Conservation (phyloP, 2,329 filamentous ascomycete genomes). For the Lasiodiplodia theobromae region DNA sequence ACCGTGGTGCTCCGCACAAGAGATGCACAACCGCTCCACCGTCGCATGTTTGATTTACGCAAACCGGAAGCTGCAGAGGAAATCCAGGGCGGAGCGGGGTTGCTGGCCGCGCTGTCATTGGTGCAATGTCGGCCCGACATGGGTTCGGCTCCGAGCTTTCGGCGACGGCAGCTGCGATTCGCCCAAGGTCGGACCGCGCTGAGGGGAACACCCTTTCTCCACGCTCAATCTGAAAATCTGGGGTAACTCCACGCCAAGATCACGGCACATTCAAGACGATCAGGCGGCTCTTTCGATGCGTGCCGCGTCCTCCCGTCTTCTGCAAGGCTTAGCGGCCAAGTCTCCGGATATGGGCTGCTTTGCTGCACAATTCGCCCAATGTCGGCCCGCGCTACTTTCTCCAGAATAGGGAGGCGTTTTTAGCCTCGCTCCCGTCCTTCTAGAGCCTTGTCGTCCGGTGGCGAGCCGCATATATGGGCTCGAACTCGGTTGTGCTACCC, state of each 20-base stretch:
- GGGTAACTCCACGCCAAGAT: constrained; percentile 19
- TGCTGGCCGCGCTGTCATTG: background rate
- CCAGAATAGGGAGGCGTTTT: constrained; percentile 2
- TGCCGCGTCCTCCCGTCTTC: background rate
- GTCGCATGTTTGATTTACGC: background rate
- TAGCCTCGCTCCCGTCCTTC: constrained; percentile 1
- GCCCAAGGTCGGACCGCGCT: constrained; percentile 5
- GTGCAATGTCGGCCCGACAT: background rate
- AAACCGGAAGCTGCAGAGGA: background rate
- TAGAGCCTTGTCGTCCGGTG: constrained; percentile 9
- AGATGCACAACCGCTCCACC: background rate
- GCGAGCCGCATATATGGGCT: background rate
- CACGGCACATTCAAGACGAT: background rate
- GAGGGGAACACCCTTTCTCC: background rate
- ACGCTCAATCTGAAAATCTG: constrained; percentile 7
- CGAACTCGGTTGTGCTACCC: constrained; percentile 1
- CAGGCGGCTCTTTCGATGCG: constrained; percentile 5
- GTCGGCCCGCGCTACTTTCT: background rate
- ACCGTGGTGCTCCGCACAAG: background rate
- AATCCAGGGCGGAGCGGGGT: background rate
- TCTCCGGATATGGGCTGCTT: background rate
- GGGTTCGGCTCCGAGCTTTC: background rate
- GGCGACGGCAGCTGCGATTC: background rate
- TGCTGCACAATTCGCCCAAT: constrained; percentile 1
- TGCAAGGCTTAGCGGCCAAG: constrained; percentile 1